Evolutionary conservation across 2,329 filamentous ascomycete species (phyloP).

Genomic region (Alternaria ethzedia): DNA sequence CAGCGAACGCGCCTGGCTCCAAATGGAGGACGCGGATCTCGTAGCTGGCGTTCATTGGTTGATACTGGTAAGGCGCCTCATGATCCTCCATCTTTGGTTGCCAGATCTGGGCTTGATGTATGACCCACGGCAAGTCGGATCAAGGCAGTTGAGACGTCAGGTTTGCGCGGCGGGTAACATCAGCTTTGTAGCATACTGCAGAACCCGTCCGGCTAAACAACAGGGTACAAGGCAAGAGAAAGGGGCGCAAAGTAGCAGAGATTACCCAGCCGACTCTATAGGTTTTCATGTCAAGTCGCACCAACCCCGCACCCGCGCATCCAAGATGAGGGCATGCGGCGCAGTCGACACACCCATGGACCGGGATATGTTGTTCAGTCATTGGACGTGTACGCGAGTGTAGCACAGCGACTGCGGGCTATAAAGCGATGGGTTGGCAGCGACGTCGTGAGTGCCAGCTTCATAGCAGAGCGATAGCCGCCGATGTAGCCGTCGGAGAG

Average conservation of each 20-base stretch:
- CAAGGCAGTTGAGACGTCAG: not conserved
- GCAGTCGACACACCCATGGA: not conserved
- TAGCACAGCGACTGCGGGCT: not conserved
- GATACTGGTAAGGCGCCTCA: not conserved
- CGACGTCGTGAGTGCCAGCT: not conserved
- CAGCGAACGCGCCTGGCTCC: not conserved
- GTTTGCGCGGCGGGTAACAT: not conserved
- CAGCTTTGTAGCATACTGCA: not conserved
- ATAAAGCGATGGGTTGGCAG: no score
- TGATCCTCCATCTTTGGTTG: not conserved
- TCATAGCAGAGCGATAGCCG: not conserved
- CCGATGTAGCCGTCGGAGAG: not conserved
- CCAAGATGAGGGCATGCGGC: not conserved
- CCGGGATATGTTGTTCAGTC: not conserved
- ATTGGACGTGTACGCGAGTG: not conserved
- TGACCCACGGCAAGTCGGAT: not conserved
- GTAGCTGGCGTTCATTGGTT: fast-evolving
- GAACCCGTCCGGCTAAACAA: no score
- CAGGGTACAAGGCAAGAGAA: no score
- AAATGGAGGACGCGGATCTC: not conserved
- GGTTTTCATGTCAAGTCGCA: not conserved
- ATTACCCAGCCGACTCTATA: no score
- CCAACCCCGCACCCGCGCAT: not conserved
- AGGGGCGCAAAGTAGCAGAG: not conserved
- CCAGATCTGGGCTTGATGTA: no score